Conservation (phyloP, 345 rosid species). For the Sapria himalayana region DNA sequence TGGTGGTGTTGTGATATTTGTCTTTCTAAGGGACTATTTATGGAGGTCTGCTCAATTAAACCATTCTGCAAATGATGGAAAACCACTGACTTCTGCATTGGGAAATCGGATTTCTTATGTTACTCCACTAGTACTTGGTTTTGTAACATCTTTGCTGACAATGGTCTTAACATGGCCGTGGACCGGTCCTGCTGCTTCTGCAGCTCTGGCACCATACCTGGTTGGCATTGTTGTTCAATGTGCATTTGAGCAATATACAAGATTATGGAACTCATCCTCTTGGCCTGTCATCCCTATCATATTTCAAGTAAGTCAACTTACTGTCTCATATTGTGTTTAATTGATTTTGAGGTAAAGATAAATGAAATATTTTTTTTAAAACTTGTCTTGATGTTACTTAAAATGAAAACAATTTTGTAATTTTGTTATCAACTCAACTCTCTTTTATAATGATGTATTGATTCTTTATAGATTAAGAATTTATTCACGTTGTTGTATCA, state of each 20-base stretch:
- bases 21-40: constrained; percentile 39
- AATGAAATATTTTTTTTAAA: too few species aligned
- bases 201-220: constrained; percentile 89
- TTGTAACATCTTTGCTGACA: constrained; percentile 79
- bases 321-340: too few species aligned
- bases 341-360: too few species aligned
- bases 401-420: too few species aligned
- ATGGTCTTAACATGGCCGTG: constrained; percentile 99
- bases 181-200: constrained; percentile 99
- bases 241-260: constrained; percentile 80
- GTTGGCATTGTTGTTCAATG: constrained; percentile 86
- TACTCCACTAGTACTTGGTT: constrained; percentile 74
- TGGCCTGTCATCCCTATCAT: constrained; percentile 57
- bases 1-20: constrained; percentile 63
- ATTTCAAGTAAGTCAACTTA: constrained; percentile 51
- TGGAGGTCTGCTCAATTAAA: constrained; percentile 24
- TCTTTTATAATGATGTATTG: too few species aligned
- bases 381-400: too few species aligned
- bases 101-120: constrained; percentile 74
- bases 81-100: constrained; percentile 20
- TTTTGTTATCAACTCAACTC: too few species aligned
- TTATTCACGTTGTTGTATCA: too few species aligned
- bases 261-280: constrained; percentile 52
- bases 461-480: too few species aligned
- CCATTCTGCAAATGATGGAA: constrained; percentile 9